Evolutionary conservation across 192 early-diverging fungal species (phyloP), one percentile per base, ranked within the genome.

Genomic region (Allomyces arbusculus): DNA sequence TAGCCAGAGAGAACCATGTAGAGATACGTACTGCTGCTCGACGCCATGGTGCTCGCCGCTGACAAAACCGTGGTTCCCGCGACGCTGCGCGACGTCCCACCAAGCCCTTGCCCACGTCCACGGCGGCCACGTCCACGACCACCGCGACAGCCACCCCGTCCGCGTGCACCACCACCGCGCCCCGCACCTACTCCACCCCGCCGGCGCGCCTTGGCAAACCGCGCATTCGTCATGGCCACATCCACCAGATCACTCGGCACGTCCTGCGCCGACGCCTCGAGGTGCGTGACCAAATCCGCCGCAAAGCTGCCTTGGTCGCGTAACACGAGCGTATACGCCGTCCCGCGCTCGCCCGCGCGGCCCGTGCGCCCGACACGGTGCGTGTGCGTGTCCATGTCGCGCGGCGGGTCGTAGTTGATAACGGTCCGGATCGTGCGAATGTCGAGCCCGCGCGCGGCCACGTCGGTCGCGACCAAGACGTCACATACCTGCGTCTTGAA

Each of bases 341-440:
- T 81, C 14, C 86, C 86, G 62, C 85, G 84, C 61, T 81, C 83
- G 33, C 86, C 86, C 58, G 86, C 86, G 65, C 86, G 74, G 50
- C 86, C 86, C 10, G 86, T 87, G 63, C 86, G 75, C 25, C 86
- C 86, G 23, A 87, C 77, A 45, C 86, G 87, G 70, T 92, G 90
- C 4, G 87, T 81, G 77, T 92, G 89, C 0, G 84, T 79, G 71
- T 92, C 89, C 64, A 91, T 91, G 68, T 92, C 90, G 24, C 82
- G 73, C 10, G 90, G 86, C 24, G 84, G 72, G 68, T 91, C 89
- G 71, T 84, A 91, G 73, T 91, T 89, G 67, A 92, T 73, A 9
- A 92, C 90, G 1, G 76, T 88, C 26, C 80, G 76, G 19, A 92
- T 75, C 0, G 75, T 63, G 62, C 87, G 87, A 66, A 92, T 89